Evolutionary conservation across 169 alveolate species (phyloP).

Genomic region (Plasmodium sp.): DNA sequence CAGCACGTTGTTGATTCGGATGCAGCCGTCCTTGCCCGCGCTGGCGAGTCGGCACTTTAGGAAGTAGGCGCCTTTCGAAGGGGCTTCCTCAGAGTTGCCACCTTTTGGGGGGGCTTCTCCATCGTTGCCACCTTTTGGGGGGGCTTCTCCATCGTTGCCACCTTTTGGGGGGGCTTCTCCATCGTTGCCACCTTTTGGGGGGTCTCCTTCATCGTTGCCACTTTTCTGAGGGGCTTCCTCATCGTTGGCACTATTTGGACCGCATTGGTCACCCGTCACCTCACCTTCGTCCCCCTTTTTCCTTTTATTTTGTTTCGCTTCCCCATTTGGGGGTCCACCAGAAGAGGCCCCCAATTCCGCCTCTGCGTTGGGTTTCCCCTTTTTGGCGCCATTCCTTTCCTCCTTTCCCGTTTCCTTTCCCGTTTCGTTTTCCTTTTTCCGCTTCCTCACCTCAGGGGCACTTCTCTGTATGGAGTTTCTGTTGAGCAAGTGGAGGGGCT

Average conservation of each 20-base stretch:
- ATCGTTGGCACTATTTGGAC: not conserved
- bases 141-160: no score
- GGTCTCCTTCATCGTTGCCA: not conserved
- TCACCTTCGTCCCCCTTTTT: not conserved
- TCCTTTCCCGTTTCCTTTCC: not conserved
- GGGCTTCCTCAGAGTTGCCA: no score
- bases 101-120: not conserved
- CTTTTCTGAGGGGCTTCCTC: no score
- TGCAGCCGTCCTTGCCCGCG: constrained; percentile 91
- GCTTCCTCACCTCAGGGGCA: not conserved
- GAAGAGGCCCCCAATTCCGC: not conserved
- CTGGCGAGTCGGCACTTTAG: constrained; percentile 62
- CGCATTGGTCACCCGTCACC: not conserved
- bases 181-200: not conserved
- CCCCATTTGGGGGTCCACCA: not conserved
- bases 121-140: no score
- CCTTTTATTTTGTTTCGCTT: not conserved
- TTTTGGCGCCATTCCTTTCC: not conserved
- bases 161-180: not conserved
- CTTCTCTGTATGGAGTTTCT: constrained; percentile 16
- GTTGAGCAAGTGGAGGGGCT: constrained; percentile 89
- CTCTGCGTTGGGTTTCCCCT: not conserved
- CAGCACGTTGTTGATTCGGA: constrained; percentile 93
- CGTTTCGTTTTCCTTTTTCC: not conserved
- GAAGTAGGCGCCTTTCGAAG: not conserved